Evolutionary conservation across 306 rosid genomes (phyloP).

Genomic region (Delonix regia): DNA sequence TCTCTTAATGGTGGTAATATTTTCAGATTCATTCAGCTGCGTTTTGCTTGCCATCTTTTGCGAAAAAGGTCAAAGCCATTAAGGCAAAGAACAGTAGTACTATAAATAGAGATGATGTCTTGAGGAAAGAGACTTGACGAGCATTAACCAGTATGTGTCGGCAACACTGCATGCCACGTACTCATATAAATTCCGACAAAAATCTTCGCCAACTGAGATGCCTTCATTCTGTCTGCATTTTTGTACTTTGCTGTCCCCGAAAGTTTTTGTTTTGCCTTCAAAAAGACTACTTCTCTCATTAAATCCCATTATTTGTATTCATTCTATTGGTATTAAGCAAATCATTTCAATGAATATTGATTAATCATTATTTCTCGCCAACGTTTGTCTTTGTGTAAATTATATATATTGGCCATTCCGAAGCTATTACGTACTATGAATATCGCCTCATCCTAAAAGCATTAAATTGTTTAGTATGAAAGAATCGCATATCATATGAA

Average conservation of each 20-base stretch:
- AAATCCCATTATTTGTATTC: neutral
- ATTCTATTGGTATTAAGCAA: neutral
- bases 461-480: no score
- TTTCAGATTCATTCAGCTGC: constrained; percentile 68
- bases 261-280: constrained; percentile 19
- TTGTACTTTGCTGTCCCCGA: constrained; percentile 26
- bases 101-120: constrained; percentile 1
- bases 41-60: constrained; percentile 77
- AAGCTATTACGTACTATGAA: no score
- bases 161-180: constrained; percentile 30
- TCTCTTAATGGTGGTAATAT: no score
- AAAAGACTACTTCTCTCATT: neutral
- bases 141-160: neutral
- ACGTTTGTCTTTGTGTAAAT: neutral
- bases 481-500: no score
- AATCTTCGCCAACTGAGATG: constrained; percentile 15
- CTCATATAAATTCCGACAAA: constrained; percentile 28
- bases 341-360: neutral
- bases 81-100: constrained; percentile 29
- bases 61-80: constrained; percentile 39
- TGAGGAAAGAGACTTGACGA: neutral
- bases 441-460: no score
- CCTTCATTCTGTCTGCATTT: constrained; percentile 34
- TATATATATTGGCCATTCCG: neutral
- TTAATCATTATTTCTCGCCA: neutral